Conservation (phyloP, 139 green algal genomes). For the Coelastrella sp. region DNA sequence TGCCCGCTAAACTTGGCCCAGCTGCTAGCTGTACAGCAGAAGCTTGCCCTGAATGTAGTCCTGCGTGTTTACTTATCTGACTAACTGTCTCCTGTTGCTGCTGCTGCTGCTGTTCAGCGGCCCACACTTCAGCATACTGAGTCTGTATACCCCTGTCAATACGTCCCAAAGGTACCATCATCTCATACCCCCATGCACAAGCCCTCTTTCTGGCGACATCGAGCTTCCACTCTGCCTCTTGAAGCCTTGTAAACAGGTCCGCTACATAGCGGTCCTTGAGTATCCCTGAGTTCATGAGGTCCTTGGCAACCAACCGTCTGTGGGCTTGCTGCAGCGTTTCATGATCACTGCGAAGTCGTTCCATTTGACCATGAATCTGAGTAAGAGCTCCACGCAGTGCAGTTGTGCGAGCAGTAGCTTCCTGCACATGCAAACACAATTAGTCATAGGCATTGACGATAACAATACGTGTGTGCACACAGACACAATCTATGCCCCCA, state of each 20-base stretch:
- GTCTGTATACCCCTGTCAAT: slow-evolving; percentile 46
- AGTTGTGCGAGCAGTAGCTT: slow-evolving; percentile 7
- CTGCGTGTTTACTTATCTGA: not conserved
- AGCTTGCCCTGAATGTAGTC: not conserved
- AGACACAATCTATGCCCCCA: too few species aligned
- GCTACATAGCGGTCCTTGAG: slow-evolving; percentile 49
- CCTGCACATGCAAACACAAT: slow-evolving; percentile 11
- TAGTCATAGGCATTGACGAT: not conserved
- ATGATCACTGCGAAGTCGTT: slow-evolving; percentile 30
- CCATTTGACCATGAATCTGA: slow-evolving; percentile 12
- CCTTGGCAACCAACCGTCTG: slow-evolving; percentile 25
- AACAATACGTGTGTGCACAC: too few species aligned
- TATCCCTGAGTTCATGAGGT: slow-evolving; percentile 36
- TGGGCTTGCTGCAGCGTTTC: slow-evolving; percentile 32
- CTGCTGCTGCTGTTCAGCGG: slow-evolving; percentile 17
- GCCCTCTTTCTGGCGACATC: slow-evolving; percentile 15
- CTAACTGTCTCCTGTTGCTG: not conserved
- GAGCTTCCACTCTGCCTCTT: slow-evolving; percentile 43
- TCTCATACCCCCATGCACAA: slow-evolving; percentile 31
- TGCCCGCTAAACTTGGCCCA: too few species aligned
- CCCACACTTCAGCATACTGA: slow-evolving; percentile 45
- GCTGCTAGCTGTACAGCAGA: too few species aligned
- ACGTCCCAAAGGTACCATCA: slow-evolving; percentile 40
- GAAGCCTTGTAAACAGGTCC: slow-evolving; percentile 43
- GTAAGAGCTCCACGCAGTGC: slow-evolving; percentile 22